Conservation (phyloP, 768 basidiomycete species). For the Pulveroboletus ravenelii region DNA sequence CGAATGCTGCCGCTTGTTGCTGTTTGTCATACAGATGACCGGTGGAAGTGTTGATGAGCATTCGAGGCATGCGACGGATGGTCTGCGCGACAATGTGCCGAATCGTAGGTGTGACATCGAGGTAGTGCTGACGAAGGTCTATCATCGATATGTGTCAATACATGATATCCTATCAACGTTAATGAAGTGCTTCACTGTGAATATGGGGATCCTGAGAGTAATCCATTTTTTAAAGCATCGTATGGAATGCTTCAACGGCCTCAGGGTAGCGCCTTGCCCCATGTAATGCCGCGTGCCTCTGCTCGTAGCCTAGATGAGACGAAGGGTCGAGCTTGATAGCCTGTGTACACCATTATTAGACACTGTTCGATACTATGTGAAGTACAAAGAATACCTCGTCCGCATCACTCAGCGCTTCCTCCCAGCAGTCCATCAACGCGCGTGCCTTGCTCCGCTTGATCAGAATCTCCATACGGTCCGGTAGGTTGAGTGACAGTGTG, state of each 20-base stretch:
- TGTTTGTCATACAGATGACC: too few species aligned
- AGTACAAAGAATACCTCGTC: conserved; percentile 1
- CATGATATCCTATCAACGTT: too few species aligned
- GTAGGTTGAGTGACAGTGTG: not conserved
- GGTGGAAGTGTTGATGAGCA: too few species aligned
- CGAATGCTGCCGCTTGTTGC: too few species aligned
- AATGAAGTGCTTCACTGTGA: not conserved
- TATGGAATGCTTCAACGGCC: not conserved
- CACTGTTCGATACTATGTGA: not conserved
- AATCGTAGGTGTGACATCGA: not conserved
- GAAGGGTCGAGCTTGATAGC: not conserved
- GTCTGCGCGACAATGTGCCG: too few species aligned
- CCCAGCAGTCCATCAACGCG: not conserved
- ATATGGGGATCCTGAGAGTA: not conserved
- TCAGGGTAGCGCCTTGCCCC: not conserved
- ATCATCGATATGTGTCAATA: not conserved
- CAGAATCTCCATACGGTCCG: not conserved
- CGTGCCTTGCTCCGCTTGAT: conserved; percentile 4
- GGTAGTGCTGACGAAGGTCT: not conserved
- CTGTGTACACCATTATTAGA: not conserved
- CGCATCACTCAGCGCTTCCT: not conserved
- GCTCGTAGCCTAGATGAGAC: not conserved
- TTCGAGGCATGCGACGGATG: too few species aligned
- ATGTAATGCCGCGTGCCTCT: not conserved
- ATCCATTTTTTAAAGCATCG: not conserved